Conservation (phyloP, 768 basidiomycete species). For the Pisolithus microcarpus region DNA sequence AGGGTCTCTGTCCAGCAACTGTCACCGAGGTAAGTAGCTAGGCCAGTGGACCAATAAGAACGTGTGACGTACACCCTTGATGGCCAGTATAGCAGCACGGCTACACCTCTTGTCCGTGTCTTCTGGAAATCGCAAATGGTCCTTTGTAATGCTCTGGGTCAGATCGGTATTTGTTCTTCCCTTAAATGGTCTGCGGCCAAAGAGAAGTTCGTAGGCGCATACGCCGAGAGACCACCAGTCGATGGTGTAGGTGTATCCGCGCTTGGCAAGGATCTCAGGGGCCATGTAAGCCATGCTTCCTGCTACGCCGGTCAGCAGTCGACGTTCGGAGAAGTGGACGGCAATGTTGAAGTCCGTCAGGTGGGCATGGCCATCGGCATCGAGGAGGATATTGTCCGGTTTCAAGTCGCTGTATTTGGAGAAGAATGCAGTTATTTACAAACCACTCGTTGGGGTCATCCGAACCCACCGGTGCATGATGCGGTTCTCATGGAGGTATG, state of each 20-base stretch:
- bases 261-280: conserved; percentile 81
- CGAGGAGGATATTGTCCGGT: conserved; percentile 95
- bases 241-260: conserved; percentile 89
- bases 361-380: conserved; percentile 93
- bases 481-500: conserved; percentile 84
- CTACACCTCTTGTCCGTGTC: conserved; percentile 77
- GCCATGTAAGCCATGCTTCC: conserved; percentile 99
- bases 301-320: conserved; percentile 81
- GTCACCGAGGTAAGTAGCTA: conserved; percentile 4
- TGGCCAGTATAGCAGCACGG: conserved; percentile 65
- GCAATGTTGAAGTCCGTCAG: conserved; percentile 99
- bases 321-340: conserved; percentile 87
- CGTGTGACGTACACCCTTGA: conserved; percentile 61
- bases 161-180: conserved; percentile 90
- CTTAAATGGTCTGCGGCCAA: conserved; percentile 86
- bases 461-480: conserved; percentile 88
- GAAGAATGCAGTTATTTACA: neutral
- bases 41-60: conserved; percentile 5
- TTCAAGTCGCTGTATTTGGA: conserved; percentile 70
- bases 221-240: conserved; percentile 99
- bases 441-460: neutral
- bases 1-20: conserved; percentile 88
- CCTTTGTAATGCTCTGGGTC: conserved; percentile 87
- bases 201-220: conserved; percentile 86
- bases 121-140: conserved; percentile 84